A percentile compares a stretch with the other conserved stretches of the same genome.
These are phyloP conservation scores for Cardamine occulta DNA, from an alignment of 345 rosid genomes.

Conservation along the genomic window DNA sequence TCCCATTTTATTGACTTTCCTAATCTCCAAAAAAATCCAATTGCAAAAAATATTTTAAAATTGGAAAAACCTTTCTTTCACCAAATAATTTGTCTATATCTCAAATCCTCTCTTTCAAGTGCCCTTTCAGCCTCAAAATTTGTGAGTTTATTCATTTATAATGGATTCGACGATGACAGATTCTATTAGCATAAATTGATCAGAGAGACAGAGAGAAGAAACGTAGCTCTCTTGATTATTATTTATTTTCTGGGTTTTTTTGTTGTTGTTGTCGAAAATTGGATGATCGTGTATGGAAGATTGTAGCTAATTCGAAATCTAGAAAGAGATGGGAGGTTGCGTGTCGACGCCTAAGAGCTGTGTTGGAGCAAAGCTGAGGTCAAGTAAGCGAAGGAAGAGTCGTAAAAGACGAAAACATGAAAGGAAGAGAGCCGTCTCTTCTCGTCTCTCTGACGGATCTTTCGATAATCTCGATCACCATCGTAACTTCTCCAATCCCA, in stretches of 20 bases:
- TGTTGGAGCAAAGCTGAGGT: constrained; percentile 62
- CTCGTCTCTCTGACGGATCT: constrained; percentile 62
- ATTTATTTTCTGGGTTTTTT: constrained; percentile 2
- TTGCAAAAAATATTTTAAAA: background rate
- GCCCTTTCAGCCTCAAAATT: constrained; percentile 24
- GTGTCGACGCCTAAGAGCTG: constrained; percentile 76
- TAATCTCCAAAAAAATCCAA: constrained; percentile 24
- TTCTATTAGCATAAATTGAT: constrained; percentile 32
- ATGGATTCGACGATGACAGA: constrained; percentile 38
- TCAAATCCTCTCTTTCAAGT: background rate
- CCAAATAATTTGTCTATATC: constrained; percentile 35
- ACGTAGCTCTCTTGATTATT: constrained; percentile 5
- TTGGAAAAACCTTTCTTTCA: constrained; percentile 11
- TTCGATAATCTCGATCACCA: constrained; percentile 54
- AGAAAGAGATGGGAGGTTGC: constrained; percentile 74
- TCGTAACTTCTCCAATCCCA: constrained; percentile 56
- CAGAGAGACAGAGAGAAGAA: constrained; percentile 7
- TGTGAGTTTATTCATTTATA: constrained; percentile 24
- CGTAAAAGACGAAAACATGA: constrained; percentile 52
- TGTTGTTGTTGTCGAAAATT: background rate
- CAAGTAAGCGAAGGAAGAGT: constrained; percentile 56
- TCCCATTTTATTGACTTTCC: constrained; percentile 36
- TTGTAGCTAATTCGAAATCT: constrained; percentile 29
- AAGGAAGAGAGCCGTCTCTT: constrained; percentile 51
- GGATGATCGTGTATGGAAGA: constrained; percentile 18